Percentiles rank a stretch among this genome's conserved stretches.
phyloP scores from a whole-genome alignment of 495 filamentous ascomycete species.

The Pyrenula massariospora region DNA sequence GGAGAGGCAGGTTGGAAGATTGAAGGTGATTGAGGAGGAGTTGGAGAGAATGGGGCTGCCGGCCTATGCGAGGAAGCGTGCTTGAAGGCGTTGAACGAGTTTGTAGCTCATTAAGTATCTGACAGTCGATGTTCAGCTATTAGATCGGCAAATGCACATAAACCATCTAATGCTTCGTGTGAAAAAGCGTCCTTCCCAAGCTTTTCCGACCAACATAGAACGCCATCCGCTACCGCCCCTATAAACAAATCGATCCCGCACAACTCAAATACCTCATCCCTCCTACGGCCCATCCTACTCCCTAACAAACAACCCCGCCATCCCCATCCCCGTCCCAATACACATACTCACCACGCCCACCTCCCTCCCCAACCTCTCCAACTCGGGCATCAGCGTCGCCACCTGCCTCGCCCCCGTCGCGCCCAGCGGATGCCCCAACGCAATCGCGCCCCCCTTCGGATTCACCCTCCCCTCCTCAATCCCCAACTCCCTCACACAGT shows the following conservation, averaged over 20 bases:
- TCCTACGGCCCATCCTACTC: slow-evolving; percentile 37
- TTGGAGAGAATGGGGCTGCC: slow-evolving; percentile 47
- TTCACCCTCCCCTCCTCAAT: slow-evolving; percentile 62
- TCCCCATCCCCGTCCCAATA: slow-evolving; percentile 86
- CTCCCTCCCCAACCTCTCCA: slow-evolving; percentile 50
- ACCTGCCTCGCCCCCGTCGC: slow-evolving; percentile 79
- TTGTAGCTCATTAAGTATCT: background rate
- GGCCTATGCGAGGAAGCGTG: background rate
- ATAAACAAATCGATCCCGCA: no score
- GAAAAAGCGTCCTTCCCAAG: background rate
- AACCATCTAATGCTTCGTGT: background rate
- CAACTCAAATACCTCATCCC: background rate
- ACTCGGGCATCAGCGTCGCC: slow-evolving; percentile 59
- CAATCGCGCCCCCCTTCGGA: slow-evolving; percentile 87
- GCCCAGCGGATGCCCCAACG: slow-evolving; percentile 85
- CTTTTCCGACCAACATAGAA: background rate
- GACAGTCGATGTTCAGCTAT: background rate
- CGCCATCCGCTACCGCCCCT: no score
- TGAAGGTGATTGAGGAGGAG: slow-evolving; percentile 72
- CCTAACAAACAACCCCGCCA: slow-evolving; percentile 75
- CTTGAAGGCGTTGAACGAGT: background rate
- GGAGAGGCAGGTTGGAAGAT: slow-evolving; percentile 67
- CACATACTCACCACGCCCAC: slow-evolving; percentile 78
- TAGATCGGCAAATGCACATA: background rate
- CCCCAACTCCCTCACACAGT: slow-evolving; percentile 66